phyloP scores from a whole-genome alignment of 2,329 filamentous ascomycete species.

The Apiospora marii region DNA sequence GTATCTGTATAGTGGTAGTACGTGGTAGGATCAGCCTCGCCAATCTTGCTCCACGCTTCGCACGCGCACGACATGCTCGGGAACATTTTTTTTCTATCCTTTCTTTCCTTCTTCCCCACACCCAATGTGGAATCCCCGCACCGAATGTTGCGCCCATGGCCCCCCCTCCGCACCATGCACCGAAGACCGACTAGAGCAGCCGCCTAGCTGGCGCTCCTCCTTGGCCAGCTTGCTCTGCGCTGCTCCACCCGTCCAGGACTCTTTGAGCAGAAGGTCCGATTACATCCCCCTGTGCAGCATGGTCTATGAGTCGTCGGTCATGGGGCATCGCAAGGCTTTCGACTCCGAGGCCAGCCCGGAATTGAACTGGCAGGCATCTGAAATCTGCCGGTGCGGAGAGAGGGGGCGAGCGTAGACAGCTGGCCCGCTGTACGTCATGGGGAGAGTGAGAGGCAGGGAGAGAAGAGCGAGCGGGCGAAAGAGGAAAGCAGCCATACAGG shows the following conservation, averaged over 20 bases:
- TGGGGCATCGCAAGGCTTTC: neutral
- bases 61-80: neutral
- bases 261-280: constrained; percentile 6
- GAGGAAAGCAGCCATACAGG: neutral
- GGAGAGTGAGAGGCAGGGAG: neutral
- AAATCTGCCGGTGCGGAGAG: neutral
- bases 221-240: neutral
- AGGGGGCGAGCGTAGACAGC: neutral
- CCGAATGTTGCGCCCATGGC: constrained; percentile 7
- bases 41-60: neutral
- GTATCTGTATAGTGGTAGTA: neutral
- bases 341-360: constrained; percentile 22
- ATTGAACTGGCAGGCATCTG: neutral
- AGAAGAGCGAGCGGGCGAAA: neutral
- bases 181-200: constrained; percentile 3
- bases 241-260: constrained; percentile 1
- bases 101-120: neutral
- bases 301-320: constrained; percentile 14
- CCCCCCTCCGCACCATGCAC: constrained; percentile 13
- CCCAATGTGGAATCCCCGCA: constrained; percentile 10
- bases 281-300: neutral
- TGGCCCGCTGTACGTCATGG: neutral
- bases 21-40: neutral
- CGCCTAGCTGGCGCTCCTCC: neutral
- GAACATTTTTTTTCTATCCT: neutral